Base-by-base conservation (phyloP, 2,329 filamentous ascomycete species). In the Colletotrichum australisinense region DNA sequence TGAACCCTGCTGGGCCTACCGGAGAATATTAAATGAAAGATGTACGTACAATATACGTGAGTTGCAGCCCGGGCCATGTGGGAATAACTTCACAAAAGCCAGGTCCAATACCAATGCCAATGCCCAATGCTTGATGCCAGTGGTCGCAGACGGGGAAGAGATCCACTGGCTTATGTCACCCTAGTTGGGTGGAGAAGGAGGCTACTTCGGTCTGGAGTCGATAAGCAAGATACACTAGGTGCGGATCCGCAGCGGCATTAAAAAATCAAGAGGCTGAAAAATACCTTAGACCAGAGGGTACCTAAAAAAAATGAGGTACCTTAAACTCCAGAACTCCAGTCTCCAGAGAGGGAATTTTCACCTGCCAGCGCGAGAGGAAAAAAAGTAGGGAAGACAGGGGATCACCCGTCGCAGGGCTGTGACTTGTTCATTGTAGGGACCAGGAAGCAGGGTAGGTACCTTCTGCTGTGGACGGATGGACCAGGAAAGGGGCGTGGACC, bases 201-300 rank as follows among this genome's bases (percentile, higher is more conserved):
- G 53, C 32, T 60, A 56, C 58, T 16, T 35, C 52, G 24, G 24
- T 55, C 24, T 24, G 52, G 52, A 55, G 52, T 49, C 42, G 52
- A 55, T 55, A 55, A 55, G 52, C 52, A 55, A 64, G 62, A 46
- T 38, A 22, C 42, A 49, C 42, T 49, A 49, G 42, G 22, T 49
- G 24, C 16, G 16, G 6, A 38, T 55, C 62, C 22, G 62, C 35
- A 22, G 67, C 67, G 71, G 71, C 71, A 73, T 73, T 73, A 70
- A 70, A 66, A 56, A 53, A 63, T 9, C 19, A 49, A 49, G 42
- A 49, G 42, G 42, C 28, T 30, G 19, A 24, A 26, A 55, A 55
- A 14, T 2, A n/a, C n/a, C n/a, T n/a, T n/a, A 55, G 22, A 55
- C 11, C 11, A 22, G 26, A n/a, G n/a, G 49, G n/a, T 16, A 24